These are phyloP conservation scores for Podospora pseudopauciseta DNA, from an alignment of 495 filamentous ascomycete species.

Conservation along the genomic window DNA sequence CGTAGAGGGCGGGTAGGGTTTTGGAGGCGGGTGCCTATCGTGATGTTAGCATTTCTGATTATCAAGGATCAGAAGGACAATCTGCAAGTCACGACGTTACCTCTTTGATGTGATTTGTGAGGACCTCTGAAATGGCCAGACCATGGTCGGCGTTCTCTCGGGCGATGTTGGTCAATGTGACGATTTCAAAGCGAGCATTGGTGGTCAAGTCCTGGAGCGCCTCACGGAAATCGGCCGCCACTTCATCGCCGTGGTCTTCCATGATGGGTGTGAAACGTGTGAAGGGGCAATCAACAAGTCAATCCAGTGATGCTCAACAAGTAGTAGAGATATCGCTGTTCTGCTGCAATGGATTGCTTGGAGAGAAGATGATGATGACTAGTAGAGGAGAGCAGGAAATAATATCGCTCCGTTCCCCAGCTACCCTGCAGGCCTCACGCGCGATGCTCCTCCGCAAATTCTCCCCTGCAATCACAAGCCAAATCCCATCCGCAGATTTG, in stretches of 20 bases:
- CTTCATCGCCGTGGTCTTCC: slow-evolving; percentile 76
- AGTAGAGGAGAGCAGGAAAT: not conserved
- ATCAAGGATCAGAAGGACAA: slow-evolving; percentile 2
- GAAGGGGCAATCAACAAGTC: slow-evolving; percentile 1
- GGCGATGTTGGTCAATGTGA: slow-evolving; percentile 91
- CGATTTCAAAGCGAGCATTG: slow-evolving; percentile 90
- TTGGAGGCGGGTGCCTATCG: slow-evolving; percentile 72
- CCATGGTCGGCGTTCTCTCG: slow-evolving; percentile 95
- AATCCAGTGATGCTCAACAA: not conserved
- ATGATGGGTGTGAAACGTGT: slow-evolving; percentile 43
- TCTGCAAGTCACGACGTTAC: slow-evolving; percentile 46
- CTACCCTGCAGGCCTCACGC: not conserved
- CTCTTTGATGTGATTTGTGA: slow-evolving; percentile 88
- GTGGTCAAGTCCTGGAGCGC: slow-evolving; percentile 85
- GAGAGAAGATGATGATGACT: not conserved
- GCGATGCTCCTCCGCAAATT: not conserved
- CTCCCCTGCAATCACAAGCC: not conserved
- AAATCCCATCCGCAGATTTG: not conserved
- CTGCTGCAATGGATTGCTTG: not conserved
- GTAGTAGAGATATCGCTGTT: not conserved
- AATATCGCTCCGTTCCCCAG: not conserved
- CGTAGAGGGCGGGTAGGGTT: slow-evolving; percentile 93
- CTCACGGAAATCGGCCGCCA: slow-evolving; percentile 90
- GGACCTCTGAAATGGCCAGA: slow-evolving; percentile 77
- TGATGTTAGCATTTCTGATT: slow-evolving; percentile 13